Conservation (phyloP, 2,329 filamentous ascomycete species). For the Aureobasidium sp. region DNA sequence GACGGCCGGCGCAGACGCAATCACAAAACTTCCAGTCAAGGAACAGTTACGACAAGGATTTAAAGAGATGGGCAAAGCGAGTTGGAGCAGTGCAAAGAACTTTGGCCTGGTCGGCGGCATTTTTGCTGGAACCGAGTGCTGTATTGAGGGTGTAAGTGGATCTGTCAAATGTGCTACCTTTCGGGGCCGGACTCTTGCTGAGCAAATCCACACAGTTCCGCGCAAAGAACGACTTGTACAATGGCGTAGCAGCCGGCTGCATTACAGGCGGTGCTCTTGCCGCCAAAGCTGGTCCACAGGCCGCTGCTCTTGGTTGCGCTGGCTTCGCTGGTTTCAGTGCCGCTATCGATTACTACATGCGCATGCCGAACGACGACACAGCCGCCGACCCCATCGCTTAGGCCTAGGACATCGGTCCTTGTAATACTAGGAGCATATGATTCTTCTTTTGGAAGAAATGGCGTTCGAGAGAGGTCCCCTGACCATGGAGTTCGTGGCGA, state of each 20-base stretch:
- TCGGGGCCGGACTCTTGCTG: neutral
- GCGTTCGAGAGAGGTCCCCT: neutral
- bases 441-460: neutral
- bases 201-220: conserved; percentile 43
- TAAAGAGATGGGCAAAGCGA: conserved; percentile 87
- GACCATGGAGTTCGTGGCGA: conserved; percentile 4
- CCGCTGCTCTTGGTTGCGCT: conserved; percentile 76
- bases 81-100: conserved; percentile 80
- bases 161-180: neutral
- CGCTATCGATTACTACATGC: conserved; percentile 88
- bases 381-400: conserved; percentile 32
- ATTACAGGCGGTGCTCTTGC: conserved; percentile 85
- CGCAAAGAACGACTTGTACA: conserved; percentile 88
- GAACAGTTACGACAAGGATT: conserved; percentile 82
- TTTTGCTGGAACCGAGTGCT: conserved; percentile 90
- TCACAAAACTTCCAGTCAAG: conserved; percentile 64
- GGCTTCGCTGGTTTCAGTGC: conserved; percentile 91
- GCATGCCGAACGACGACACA: conserved; percentile 51
- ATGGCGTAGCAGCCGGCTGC: conserved; percentile 82
- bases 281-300: conserved; percentile 80
- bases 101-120: conserved; percentile 90
- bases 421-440: neutral
- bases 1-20: conserved; percentile 44
- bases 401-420: neutral
- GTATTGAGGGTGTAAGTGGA: conserved; percentile 65